These are phyloP conservation scores for Rhodomyrtus tomentosa DNA, from an alignment of 345 rosid species.

Conservation along the genomic window DNA sequence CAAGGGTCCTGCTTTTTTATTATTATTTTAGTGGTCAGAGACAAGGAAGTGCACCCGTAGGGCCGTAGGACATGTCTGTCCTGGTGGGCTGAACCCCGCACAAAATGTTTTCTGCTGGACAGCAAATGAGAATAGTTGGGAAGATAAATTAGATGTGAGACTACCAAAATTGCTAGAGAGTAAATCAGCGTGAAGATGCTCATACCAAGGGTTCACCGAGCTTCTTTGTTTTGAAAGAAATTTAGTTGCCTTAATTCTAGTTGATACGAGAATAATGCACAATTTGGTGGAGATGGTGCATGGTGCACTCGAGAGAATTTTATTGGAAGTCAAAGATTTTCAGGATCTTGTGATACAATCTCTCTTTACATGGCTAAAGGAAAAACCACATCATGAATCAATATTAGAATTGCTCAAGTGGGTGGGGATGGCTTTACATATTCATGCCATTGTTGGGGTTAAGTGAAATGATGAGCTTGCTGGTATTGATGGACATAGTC, in stretches of 20 bases:
- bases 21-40: not conserved
- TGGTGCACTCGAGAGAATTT: not conserved
- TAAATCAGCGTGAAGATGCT: not conserved
- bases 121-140: not conserved
- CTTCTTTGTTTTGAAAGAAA: not conserved
- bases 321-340: not conserved
- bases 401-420: not conserved
- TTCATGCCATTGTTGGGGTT: not conserved
- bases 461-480: not conserved
- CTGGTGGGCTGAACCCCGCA: not conserved
- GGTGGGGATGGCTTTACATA: not conserved
- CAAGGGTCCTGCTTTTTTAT: not conserved
- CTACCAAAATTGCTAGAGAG: not conserved
- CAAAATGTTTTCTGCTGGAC: not conserved
- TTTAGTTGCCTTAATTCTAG: not conserved
- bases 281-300: not conserved
- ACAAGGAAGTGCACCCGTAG: not conserved
- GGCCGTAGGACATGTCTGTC: not conserved
- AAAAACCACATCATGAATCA: not conserved
- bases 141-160: not conserved
- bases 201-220: not conserved
- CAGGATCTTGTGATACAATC: not conserved
- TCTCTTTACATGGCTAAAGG: not conserved
- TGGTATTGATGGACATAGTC: not conserved
- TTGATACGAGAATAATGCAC: not conserved